Percentiles rank a stretch among this genome's conserved stretches.
These are phyloP conservation scores for Nidularia pulvinata DNA, from an alignment of 768 basidiomycete genomes.

Conservation along the genomic window DNA sequence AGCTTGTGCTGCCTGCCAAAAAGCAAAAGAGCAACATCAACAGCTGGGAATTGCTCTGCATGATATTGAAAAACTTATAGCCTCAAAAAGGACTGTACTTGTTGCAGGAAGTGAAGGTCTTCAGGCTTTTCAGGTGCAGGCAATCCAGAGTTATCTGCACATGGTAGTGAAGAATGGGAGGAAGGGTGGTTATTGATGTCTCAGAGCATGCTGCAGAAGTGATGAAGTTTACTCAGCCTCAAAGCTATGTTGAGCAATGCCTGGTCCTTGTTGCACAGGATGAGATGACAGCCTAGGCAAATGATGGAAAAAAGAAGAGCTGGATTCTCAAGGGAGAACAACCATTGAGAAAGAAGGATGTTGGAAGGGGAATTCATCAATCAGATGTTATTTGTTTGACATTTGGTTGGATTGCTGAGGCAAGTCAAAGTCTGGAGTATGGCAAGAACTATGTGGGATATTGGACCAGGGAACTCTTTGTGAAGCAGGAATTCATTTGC, in stretches of 20 bases:
- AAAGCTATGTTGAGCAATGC: neutral
- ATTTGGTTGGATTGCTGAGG: slow-evolving; percentile 22
- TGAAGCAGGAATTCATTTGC: slow-evolving; percentile 12
- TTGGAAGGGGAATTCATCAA: slow-evolving; percentile 26
- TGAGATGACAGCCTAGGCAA: neutral
- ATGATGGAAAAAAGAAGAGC: neutral
- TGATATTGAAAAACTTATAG: slow-evolving; percentile 10
- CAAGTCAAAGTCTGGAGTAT: slow-evolving; percentile 26
- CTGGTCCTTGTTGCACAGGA: neutral
- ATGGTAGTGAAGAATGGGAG: slow-evolving; percentile 14
- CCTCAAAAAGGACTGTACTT: slow-evolving; percentile 8
- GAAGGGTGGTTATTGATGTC: slow-evolving; percentile 9
- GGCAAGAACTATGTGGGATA: slow-evolving; percentile 28
- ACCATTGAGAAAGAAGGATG: slow-evolving; percentile 24
- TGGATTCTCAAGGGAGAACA: slow-evolving; percentile 11
- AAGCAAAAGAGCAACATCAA: neutral
- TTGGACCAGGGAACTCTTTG: slow-evolving; percentile 16
- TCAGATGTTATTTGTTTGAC: slow-evolving; percentile 31
- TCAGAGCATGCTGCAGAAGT: slow-evolving; percentile 16
- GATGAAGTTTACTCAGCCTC: neutral
- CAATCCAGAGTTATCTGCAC: slow-evolving; percentile 13
- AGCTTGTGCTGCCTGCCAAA: neutral
- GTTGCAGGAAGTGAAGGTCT: slow-evolving; percentile 11
- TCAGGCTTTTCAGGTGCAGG: slow-evolving; percentile 13
- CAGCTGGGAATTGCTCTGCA: neutral